Conservation (phyloP, 345 rosid genomes). For the Populus simonii region DNA sequence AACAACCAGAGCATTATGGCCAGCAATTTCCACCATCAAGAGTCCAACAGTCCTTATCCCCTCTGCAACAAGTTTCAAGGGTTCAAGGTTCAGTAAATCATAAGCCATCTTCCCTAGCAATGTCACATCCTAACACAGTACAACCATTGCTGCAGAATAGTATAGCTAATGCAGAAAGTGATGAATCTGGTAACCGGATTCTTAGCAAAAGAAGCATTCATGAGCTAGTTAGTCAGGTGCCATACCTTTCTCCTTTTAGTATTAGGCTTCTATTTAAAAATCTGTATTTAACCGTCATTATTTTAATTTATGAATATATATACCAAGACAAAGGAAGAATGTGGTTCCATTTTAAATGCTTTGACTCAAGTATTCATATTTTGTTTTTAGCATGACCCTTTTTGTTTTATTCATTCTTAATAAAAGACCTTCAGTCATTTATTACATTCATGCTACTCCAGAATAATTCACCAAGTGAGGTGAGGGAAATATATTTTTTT, state of each 20-base stretch:
- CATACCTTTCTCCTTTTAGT: background rate
- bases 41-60: constrained; percentile 50
- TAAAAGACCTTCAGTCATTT: no score
- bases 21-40: constrained; percentile 57
- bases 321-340: no score
- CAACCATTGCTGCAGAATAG: constrained; percentile 47
- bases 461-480: background rate
- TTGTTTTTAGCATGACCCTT: no score
- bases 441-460: background rate
- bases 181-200: constrained; percentile 57
- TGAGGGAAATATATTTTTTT: background rate
- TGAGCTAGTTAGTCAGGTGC: constrained; percentile 83
- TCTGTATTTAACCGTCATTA: no score
- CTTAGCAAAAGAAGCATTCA: constrained; percentile 85
- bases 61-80: constrained; percentile 54
- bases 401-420: no score
- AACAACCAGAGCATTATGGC: constrained; percentile 51
- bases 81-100: constrained; percentile 42
- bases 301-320: no score
- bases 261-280: no score
- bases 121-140: constrained; percentile 39
- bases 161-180: constrained; percentile 47
- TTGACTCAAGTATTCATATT: no score
- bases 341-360: no score
- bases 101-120: constrained; percentile 52